A percentile compares a stretch with the other conserved stretches of the same genome.
Evolutionary conservation across 257 asterid species (phyloP).

Genomic region (Prunella vulgaris): DNA sequence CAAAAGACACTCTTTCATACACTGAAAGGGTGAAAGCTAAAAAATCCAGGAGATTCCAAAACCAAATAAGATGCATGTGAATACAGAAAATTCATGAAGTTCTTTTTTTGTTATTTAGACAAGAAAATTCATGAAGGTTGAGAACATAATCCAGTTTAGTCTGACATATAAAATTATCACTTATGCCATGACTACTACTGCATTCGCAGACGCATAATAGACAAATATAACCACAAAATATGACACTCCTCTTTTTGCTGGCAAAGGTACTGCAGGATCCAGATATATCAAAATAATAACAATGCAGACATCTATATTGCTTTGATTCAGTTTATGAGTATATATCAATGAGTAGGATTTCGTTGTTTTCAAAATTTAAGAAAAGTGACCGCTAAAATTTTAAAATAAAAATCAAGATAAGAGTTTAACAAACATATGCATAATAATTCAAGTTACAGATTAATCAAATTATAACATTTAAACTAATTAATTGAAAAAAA

Average conservation of each 20-base stretch:
- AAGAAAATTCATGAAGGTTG: background rate
- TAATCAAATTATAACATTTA: background rate
- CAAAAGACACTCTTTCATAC: slow-evolving; percentile 12
- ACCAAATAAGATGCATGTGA: background rate
- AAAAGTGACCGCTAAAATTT: background rate
- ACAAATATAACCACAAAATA: background rate
- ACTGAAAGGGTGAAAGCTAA: background rate
- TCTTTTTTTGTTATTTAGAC: no score
- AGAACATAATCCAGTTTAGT: background rate
- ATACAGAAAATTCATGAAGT: background rate
- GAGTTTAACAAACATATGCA: background rate
- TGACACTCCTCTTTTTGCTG: background rate
- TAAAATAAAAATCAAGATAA: background rate
- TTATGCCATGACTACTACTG: background rate
- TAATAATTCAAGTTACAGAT: background rate
- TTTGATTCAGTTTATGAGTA: background rate
- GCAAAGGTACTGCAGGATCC: background rate
- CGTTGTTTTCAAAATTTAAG: background rate
- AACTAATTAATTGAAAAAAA: background rate
- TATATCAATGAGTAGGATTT: background rate
- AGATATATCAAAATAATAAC: background rate
- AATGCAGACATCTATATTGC: background rate
- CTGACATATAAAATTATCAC: background rate
- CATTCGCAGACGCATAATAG: background rate
- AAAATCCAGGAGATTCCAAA: background rate